Conservation (phyloP, 768 basidiomycete species). For the Suillus subluteus region DNA sequence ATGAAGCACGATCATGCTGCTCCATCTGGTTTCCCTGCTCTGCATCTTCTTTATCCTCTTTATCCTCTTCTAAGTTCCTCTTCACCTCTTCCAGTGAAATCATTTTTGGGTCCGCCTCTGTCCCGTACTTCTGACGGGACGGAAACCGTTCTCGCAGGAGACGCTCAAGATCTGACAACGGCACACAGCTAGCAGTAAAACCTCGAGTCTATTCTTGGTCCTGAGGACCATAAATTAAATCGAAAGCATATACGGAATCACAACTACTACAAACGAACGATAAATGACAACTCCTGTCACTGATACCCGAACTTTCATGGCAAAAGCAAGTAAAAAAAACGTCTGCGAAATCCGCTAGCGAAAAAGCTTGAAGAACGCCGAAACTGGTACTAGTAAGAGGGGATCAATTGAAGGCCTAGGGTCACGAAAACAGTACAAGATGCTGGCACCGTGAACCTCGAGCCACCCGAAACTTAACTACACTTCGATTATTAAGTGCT, state of each 20-base stretch:
- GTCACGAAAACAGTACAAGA: no score
- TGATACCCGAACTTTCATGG: neutral
- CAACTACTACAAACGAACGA: neutral
- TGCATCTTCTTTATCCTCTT: neutral
- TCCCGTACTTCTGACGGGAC: slow-evolving; percentile 9
- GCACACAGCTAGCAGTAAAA: slow-evolving; percentile 19
- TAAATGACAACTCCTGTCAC: neutral
- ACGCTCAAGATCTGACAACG: slow-evolving; percentile 7
- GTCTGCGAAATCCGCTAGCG: neutral
- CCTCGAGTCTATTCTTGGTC: no score
- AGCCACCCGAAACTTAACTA: no score
- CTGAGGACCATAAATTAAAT: no score
- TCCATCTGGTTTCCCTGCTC: slow-evolving; percentile 2
- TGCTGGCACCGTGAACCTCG: no score
- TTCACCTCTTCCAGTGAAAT: neutral
- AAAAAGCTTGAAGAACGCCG: no score
- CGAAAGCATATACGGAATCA: neutral
- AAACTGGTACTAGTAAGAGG: no score
- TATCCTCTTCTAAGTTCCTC: neutral
- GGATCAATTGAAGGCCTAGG: no score
- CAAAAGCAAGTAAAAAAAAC: neutral
- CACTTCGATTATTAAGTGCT: no score
- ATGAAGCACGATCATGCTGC: slow-evolving; percentile 4
- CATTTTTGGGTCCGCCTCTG: slow-evolving; percentile 5
- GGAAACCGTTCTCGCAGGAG: slow-evolving; percentile 7